Conservation (phyloP, 495 filamentous ascomycete genomes). For the Talaromyces liani region DNA sequence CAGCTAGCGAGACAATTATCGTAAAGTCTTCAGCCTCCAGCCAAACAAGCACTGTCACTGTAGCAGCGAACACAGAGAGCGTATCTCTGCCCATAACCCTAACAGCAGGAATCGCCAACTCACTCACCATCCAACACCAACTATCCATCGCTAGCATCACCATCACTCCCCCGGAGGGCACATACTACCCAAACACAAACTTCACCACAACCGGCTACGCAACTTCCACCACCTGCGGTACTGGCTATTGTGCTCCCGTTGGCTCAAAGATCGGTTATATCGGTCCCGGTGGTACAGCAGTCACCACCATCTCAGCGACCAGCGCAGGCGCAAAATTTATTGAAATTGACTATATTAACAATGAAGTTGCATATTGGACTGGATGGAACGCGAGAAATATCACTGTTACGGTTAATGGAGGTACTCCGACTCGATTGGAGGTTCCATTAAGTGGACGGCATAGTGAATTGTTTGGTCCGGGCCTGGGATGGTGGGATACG, state of each 20-base stretch:
- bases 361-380: constrained; percentile 38
- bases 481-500: constrained; percentile 41
- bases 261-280: constrained; percentile 36
- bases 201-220: constrained; percentile 28
- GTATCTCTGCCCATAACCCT: constrained; percentile 18
- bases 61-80: constrained; percentile 8
- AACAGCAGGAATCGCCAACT: constrained; percentile 24
- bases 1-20: not conserved
- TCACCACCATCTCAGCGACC: constrained; percentile 18
- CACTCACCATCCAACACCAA: constrained; percentile 18
- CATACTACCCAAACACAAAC: constrained; percentile 32
- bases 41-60: constrained; percentile 8
- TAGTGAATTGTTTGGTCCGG: constrained; percentile 36
- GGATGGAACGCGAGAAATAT: constrained; percentile 35
- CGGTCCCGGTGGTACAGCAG: constrained; percentile 17
- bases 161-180: constrained; percentile 18
- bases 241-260: constrained; percentile 26
- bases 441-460: constrained; percentile 41
- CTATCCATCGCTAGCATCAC: constrained; percentile 12
- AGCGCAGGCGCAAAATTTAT: constrained; percentile 27
- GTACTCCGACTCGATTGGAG: constrained; percentile 31
- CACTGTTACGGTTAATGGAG: constrained; percentile 36
- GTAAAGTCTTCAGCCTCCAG: not conserved
- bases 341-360: constrained; percentile 43
- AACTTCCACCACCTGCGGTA: constrained; percentile 20